These are phyloP conservation scores for Calonectria henricotiae DNA, from an alignment of 2,329 filamentous ascomycete genomes.

Conservation along the genomic window DNA sequence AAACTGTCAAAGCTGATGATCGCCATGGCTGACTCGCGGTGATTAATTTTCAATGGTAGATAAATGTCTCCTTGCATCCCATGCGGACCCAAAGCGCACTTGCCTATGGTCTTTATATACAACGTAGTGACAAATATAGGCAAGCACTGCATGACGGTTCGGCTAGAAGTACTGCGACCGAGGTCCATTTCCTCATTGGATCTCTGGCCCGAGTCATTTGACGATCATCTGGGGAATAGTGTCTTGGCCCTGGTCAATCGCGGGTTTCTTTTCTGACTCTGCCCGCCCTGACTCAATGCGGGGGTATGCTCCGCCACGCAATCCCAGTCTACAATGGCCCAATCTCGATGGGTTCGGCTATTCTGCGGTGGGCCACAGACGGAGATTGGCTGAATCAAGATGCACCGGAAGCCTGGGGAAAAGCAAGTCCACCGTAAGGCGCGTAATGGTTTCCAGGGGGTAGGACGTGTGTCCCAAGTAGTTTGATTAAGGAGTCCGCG, in stretches of 20 bases:
- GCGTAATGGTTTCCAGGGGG: background rate
- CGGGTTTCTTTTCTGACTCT: slow-evolving; percentile 3
- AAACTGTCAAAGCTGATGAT: slow-evolving; percentile 53
- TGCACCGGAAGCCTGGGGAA: background rate
- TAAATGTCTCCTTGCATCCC: background rate
- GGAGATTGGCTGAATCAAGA: background rate
- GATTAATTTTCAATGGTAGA: background rate
- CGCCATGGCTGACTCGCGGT: background rate
- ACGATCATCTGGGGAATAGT: background rate
- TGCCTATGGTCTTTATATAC: background rate
- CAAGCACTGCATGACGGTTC: background rate
- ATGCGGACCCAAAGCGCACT: too few relatives aligned
- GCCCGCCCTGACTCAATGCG: slow-evolving; percentile 8
- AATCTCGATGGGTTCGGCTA: background rate
- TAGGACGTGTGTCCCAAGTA: background rate
- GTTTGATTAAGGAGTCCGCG: background rate
- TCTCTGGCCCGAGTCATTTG: background rate
- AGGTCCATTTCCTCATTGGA: slow-evolving; percentile 2
- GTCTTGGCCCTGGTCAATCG: background rate
- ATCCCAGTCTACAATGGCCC: background rate
- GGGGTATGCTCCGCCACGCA: background rate
- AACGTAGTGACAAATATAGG: background rate
- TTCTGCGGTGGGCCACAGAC: background rate
- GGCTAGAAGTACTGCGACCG: background rate
- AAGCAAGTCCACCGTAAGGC: background rate